Evolutionary conservation across 805 yeast genomes (phyloP), one percentile per base, ranked within the genome.

Genomic region (Ogataea nitratoaversa): DNA sequence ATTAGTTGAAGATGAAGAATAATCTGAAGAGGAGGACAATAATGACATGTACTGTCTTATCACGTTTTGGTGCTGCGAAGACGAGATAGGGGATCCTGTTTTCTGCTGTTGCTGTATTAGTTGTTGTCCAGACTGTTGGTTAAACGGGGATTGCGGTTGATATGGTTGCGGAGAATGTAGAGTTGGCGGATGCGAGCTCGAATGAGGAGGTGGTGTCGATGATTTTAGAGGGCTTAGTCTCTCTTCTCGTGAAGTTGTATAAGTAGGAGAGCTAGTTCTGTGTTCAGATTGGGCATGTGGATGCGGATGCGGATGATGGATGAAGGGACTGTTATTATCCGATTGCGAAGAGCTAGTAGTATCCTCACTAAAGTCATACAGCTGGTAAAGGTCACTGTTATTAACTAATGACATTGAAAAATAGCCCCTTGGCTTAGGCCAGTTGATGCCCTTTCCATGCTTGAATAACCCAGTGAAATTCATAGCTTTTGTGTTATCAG

Each of bases 351-450:
- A 27, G 13, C 6, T 9, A 8, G 30, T n/a, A 31, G 34, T 39
- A 16, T 19, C 37, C 7, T 2, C 14, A 3, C 38, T 32, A 25
- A 46, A 19, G 16, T 36, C 43, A 38, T 36, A 8, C n/a, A 38
- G 6, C 22, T 34, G 34, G 24, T 23, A 17, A 34, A 44, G 27
- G 12, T 42, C 44, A 9, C 28, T 3, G 19, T 41, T 47, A 25
- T 53, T 54, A 24, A 59, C 34, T n/a, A 60, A n/a, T 4, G 40
- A 16, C 49, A 54, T 43, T 17, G 59, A 34, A 22, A 46, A 49
- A 32, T 52, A 61, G 1, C 57, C 65, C 20, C 66, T 47, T 16
- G 65, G 65, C 2, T 42, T 32, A 5, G 66, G 66, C 66, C 66
- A 61, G 12, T 45, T 42, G 5, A 41, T 28, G 20, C 35, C 41